These are phyloP conservation scores for Lachnellula cervina DNA, from an alignment of 2,329 filamentous ascomycete genomes.

Conservation along the genomic window DNA sequence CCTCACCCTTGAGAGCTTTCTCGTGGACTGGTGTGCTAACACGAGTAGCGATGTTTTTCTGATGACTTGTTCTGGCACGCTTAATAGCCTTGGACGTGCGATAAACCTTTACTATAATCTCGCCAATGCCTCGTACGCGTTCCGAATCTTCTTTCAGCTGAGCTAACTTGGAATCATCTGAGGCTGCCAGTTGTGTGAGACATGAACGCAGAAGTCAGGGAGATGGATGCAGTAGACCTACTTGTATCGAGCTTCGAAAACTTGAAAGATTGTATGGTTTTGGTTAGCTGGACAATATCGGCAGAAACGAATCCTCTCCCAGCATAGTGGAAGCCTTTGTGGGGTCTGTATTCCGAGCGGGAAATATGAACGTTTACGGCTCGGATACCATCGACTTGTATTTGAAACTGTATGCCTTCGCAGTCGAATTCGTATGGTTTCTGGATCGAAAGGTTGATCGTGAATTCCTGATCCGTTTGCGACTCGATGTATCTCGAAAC, in stretches of 20 bases:
- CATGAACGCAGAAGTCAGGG: too few species aligned
- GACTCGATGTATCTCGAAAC: conserved; percentile 3
- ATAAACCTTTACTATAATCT: background rate
- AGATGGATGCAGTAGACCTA: background rate
- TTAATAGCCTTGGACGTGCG: too few species aligned
- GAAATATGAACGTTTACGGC: background rate
- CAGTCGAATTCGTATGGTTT: background rate
- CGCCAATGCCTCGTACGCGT: background rate
- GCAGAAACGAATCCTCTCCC: too few species aligned
- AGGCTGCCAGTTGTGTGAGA: background rate
- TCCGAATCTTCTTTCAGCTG: background rate
- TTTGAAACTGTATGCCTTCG: background rate
- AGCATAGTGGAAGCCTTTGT: too few species aligned
- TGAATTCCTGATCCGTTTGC: background rate
- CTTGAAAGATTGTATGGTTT: background rate
- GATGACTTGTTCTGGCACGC: too few species aligned
- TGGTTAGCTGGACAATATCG: too few species aligned
- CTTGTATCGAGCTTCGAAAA: background rate
- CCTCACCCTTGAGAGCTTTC: background rate
- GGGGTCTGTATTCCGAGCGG: too few species aligned
- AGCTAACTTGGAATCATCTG: background rate
- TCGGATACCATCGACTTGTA: background rate
- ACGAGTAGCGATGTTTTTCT: too few species aligned
- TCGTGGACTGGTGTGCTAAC: background rate
- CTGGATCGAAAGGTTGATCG: background rate